Conservation (phyloP, 2,329 filamentous ascomycete species). For the Aureobasidium sp. region DNA sequence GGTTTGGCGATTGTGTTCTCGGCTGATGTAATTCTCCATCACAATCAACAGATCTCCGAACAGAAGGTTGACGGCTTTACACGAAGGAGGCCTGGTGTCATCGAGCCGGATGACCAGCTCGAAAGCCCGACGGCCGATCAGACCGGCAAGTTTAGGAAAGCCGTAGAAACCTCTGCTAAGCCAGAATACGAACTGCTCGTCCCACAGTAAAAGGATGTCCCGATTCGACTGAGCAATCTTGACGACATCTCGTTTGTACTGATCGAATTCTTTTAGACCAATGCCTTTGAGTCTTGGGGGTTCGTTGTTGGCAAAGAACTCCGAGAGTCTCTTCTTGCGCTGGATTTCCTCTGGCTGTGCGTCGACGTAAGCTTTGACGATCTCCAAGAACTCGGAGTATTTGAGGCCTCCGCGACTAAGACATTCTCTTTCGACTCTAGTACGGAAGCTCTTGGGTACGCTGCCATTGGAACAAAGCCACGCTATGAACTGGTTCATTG, state of each 20-base stretch:
- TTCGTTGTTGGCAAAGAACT: background rate
- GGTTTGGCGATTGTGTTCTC: background rate
- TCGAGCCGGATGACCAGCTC: background rate
- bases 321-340: background rate
- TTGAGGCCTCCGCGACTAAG: background rate
- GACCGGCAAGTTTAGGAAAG: background rate
- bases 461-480: background rate
- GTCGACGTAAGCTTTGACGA: background rate
- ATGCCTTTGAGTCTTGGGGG: background rate
- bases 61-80: background rate
- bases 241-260: background rate
- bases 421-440: background rate
- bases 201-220: background rate
- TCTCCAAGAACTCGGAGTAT: background rate
- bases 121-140: slow-evolving; percentile 1
- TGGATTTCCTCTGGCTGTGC: background rate
- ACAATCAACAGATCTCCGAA: background rate
- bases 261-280: background rate
- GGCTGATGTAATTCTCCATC: background rate
- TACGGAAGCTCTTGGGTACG: background rate
- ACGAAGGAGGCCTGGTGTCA: background rate
- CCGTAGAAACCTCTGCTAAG: background rate
- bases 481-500: background rate
- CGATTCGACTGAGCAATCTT: background rate
- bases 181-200: background rate